phyloP scores from a whole-genome alignment of 306 rosid species.

The Vicia sativa region DNA sequence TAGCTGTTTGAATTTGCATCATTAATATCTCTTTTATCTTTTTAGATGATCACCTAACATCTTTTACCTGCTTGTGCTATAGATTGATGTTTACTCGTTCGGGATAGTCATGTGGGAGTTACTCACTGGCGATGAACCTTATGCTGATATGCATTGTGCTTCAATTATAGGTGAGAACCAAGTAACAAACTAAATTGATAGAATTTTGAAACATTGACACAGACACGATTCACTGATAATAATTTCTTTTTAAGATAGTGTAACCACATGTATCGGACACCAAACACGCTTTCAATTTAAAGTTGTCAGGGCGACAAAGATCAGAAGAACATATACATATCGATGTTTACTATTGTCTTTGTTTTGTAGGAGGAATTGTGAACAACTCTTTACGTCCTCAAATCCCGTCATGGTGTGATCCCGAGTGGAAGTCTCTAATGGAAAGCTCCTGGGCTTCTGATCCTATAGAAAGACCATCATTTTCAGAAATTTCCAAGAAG shows the following conservation, averaged over 20 bases:
- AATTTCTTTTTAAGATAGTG: not conserved
- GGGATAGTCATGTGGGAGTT: conserved; percentile 99
- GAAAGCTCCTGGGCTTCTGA: conserved; percentile 95
- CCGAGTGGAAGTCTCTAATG: conserved; percentile 98
- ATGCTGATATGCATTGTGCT: conserved; percentile 96
- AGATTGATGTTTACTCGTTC: conserved; percentile 98
- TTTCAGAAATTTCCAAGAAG: conserved; percentile 94
- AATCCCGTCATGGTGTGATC: conserved; percentile 97
- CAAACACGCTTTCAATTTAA: not conserved
- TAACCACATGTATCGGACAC: not conserved
- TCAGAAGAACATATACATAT: conserved; percentile 2
- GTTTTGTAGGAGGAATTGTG: conserved; percentile 84
- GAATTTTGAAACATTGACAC: not conserved
- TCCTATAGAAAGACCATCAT: conserved; percentile 80
- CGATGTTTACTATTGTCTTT: conserved; percentile 27
- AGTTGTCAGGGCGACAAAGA: not conserved
- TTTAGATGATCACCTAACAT: conserved; percentile 27
- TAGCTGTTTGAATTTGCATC: conserved; percentile 20
- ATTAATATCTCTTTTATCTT: conserved; percentile 23
- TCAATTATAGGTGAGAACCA: conserved; percentile 87
- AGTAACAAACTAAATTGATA: conserved; percentile 30
- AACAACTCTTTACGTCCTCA: conserved; percentile 86
- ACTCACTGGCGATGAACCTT: conserved; percentile 96
- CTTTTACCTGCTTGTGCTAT: conserved; percentile 47
- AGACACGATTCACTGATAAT: not conserved